phyloP scores from a whole-genome alignment of 352 stramenopile genomes.

The Pythium periplocum region DNA sequence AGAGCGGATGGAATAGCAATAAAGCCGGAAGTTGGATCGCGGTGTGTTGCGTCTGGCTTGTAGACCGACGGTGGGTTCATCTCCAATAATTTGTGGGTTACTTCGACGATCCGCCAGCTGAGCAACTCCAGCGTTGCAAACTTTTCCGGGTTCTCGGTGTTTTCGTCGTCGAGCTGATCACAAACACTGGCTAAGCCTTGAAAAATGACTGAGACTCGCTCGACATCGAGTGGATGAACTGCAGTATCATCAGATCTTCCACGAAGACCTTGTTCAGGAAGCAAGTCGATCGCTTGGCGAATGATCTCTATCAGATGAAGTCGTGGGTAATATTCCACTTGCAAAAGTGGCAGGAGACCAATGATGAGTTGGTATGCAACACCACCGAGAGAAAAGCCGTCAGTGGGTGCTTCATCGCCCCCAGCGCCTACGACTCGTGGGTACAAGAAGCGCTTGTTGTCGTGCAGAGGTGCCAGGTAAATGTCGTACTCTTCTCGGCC shows the following conservation, averaged over 20 bases:
- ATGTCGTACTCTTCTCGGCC: neutral
- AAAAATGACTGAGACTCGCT: constrained; percentile 37
- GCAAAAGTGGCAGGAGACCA: constrained; percentile 44
- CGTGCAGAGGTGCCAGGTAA: constrained; percentile 1
- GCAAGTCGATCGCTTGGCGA: constrained; percentile 15
- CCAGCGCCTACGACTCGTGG: constrained; percentile 1
- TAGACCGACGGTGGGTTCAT: too few relatives aligned
- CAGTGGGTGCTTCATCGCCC: constrained; percentile 1
- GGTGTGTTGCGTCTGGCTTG: too few relatives aligned
- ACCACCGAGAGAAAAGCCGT: constrained; percentile 8
- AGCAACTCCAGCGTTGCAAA: too few relatives aligned
- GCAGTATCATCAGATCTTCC: neutral
- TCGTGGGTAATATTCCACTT: constrained; percentile 33
- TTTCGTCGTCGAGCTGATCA: too few relatives aligned
- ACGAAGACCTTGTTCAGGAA: constrained; percentile 17
- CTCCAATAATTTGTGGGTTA: too few relatives aligned
- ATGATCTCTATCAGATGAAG: constrained; percentile 61
- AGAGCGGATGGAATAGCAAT: too few relatives aligned
- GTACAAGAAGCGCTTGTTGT: constrained; percentile 12
- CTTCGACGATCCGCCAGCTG: too few relatives aligned
- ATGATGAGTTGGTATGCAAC: constrained; percentile 32
- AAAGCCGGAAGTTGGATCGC: too few relatives aligned
- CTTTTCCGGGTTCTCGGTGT: too few relatives aligned
- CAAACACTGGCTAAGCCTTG: constrained; percentile 26
- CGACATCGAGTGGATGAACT: constrained; percentile 27